Base-by-base conservation (phyloP, 2,329 filamentous ascomycete species). In the Aspergillus tamarii region DNA sequence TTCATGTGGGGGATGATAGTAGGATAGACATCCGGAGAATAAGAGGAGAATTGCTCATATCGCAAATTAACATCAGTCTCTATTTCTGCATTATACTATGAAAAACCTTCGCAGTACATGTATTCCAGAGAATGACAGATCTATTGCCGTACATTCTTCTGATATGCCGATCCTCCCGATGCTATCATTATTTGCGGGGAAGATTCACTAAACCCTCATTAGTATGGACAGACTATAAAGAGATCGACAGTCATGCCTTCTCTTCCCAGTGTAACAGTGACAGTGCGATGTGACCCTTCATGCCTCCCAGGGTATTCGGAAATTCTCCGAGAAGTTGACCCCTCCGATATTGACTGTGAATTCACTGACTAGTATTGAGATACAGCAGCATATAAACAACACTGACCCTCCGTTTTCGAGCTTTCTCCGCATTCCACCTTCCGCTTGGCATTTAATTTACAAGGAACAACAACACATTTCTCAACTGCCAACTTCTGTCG, bases 401-500 rank as follows among this genome's bases (percentile, higher is more conserved):
- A 45, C n/a, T 21, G 16, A 23, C 26, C 19, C 58, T 32, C 26
- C 39, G 57, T 30, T 52, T 60, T 56, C 39, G 55, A 61, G 48
- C 55, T 64, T 64, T 62, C 65, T 63, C 65, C 65, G 65, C 65
- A 67, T 65, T 63, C 53, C 54, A 23, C 53, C 11, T 48, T 52
- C 50, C 56, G 10, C 54, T 50, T 12, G 39, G 39, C 57, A 26
- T 43, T 45, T 28, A 52, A 50, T 26, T 14, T 26, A 58, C 34
- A 32, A 50, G 19, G 41, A 21, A 55, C 32, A 23, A 55, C 32
- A 39, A 55, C 52, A 36, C 16, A 14, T 28, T 8, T 8, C 26
- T 34, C 28, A 30, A 43, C 45, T n/a, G 10, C 26, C 41, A 34
- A 28, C 39, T 36, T n/a, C 30, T 39, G 39, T 21, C 10, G 12